These are phyloP conservation scores for Bocquillonia castaneifolia DNA, from an alignment of 441 rosid species.

Conservation along the genomic window DNA sequence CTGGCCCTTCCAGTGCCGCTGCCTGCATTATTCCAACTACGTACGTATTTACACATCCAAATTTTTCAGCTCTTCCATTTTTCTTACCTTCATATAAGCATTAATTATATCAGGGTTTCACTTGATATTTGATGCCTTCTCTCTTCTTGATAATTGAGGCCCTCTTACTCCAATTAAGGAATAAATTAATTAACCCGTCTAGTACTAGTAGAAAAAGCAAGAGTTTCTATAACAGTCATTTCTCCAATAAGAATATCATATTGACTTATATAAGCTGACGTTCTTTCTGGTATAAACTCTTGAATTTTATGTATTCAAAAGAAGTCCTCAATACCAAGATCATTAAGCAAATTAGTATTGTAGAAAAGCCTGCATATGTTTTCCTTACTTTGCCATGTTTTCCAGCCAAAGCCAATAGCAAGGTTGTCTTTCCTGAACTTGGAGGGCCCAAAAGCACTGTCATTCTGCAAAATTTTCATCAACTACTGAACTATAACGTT, in stretches of 20 bases:
- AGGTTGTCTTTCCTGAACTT: constrained; percentile 57
- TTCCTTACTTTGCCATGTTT: constrained; percentile 42
- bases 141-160: constrained; percentile 50
- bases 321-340: constrained; percentile 20
- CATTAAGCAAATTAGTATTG: neutral
- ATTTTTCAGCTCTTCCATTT: neutral
- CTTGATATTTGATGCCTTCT: constrained; percentile 51
- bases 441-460: constrained; percentile 68
- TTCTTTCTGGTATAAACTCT: constrained; percentile 23
- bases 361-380: neutral
- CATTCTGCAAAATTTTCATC: constrained; percentile 31
- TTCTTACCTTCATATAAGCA: constrained; percentile 53
- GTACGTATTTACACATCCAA: neutral
- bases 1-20: constrained; percentile 46
- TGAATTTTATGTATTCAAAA: constrained; percentile 22
- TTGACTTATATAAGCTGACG: too few species aligned
- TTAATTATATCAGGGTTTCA: constrained; percentile 67
- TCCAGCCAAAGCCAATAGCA: constrained; percentile 53
- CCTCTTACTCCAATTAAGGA: neutral
- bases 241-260: constrained; percentile 21
- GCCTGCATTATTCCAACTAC: constrained; percentile 38
- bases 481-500: neutral
- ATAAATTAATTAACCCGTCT: neutral
- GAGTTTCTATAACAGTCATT: constrained; percentile 24
- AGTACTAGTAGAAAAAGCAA: constrained; percentile 18